A percentile compares a stretch with the other conserved stretches of the same genome.
These are phyloP conservation scores for Torrubiella hemipterigena DNA, from an alignment of 2,329 filamentous ascomycete species.

Conservation along the genomic window DNA sequence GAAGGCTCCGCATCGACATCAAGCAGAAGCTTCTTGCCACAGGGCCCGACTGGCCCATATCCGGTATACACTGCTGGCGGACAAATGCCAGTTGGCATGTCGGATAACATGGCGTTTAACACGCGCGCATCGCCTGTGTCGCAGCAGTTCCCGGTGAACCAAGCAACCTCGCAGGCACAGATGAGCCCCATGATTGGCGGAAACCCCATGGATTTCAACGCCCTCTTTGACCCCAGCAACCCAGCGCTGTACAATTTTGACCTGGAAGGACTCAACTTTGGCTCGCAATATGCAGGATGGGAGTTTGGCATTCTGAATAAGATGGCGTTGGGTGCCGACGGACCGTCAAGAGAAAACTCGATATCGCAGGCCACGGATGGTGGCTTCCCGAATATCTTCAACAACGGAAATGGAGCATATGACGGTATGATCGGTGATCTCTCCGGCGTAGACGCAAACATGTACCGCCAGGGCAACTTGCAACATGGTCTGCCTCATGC, in stretches of 20 bases:
- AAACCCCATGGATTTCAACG: constrained; percentile 39
- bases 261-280: constrained; percentile 76
- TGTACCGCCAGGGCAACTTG: constrained; percentile 45
- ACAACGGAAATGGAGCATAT: constrained; percentile 37
- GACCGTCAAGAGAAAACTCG: constrained; percentile 55
- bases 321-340: constrained; percentile 71
- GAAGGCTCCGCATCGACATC: constrained; percentile 27
- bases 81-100: constrained; percentile 33
- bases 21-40: constrained; percentile 34
- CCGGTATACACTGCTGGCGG: constrained; percentile 35
- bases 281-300: constrained; percentile 87
- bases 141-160: constrained; percentile 52
- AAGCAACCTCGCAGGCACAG: constrained; percentile 35
- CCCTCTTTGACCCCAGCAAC: constrained; percentile 82
- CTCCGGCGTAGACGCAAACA: constrained; percentile 36
- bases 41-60: constrained; percentile 32
- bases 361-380: constrained; percentile 26
- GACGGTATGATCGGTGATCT: constrained; percentile 40
- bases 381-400: constrained; percentile 34
- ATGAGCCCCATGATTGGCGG: constrained; percentile 36
- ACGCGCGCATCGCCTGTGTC: constrained; percentile 63
- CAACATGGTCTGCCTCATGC: constrained; percentile 53
- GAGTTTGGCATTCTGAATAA: constrained; percentile 95
- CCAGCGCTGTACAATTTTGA: constrained; percentile 93
- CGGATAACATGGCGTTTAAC: constrained; percentile 43